Evolutionary conservation across 2,329 filamentous ascomycete genomes (phyloP).

Genomic region (Zasmidium citrigriseum): DNA sequence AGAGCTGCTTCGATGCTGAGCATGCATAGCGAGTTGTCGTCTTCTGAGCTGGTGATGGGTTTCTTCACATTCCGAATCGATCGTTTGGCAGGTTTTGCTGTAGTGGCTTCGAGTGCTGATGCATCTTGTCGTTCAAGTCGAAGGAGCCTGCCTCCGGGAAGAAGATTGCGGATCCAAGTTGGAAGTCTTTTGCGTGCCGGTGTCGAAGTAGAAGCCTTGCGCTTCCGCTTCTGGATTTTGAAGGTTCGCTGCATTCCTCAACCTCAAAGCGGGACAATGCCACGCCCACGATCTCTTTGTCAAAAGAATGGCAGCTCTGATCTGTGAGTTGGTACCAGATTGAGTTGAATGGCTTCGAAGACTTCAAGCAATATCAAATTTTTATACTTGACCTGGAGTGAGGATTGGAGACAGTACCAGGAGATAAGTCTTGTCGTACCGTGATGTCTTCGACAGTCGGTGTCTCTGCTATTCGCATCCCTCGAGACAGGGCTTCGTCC

Average conservation of each 20-base stretch:
- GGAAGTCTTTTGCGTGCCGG: not conserved
- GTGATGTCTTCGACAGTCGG: no score
- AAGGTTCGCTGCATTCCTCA: slow-evolving; percentile 2
- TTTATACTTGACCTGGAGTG: no score
- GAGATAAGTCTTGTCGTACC: no score
- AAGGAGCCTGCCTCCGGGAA: not conserved
- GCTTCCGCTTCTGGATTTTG: slow-evolving; percentile 4
- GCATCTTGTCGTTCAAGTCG: not conserved
- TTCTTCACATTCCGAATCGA: not conserved
- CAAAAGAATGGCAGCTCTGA: no score
- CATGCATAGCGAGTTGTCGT: not conserved
- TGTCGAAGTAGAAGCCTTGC: not conserved
- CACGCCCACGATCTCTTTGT: no score
- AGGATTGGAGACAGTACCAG: no score
- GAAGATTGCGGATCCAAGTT: not conserved
- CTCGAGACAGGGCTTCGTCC: no score
- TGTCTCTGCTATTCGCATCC: no score
- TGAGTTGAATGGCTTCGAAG: no score
- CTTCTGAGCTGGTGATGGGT: not conserved
- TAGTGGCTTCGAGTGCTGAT: not conserved
- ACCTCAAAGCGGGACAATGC: slow-evolving; percentile 2
- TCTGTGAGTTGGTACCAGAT: no score
- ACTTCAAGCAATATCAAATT: no score
- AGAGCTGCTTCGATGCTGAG: not conserved
- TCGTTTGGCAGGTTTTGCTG: not conserved